phyloP scores from a whole-genome alignment of 1,139 yeast genomes.

The Spencermartinsiella ligniputridi region DNA sequence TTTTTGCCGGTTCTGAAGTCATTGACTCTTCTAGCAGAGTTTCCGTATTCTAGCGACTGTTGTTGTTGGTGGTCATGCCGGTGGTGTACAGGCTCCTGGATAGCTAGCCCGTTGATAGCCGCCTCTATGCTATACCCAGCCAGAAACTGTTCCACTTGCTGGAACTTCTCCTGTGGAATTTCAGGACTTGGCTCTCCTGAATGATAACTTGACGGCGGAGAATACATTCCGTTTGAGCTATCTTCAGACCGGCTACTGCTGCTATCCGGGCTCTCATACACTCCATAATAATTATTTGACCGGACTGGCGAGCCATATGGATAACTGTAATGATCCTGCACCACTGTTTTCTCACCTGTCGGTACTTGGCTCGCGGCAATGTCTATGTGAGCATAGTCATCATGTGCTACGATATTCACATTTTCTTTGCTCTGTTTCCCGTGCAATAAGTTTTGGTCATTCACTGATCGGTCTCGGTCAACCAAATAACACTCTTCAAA shows the following conservation, averaged over 20 bases:
- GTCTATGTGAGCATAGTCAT: neutral
- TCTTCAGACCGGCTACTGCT: neutral
- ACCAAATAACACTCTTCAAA: conserved; percentile 25
- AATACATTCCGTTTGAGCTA: neutral
- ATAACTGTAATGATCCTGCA: neutral
- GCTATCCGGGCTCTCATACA: neutral
- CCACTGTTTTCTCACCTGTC: neutral
- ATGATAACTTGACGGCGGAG: neutral
- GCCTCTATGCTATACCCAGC: neutral
- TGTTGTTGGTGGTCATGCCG: neutral
- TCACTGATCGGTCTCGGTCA: conserved; percentile 12
- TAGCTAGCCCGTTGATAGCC: conserved; percentile 1
- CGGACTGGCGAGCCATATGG: neutral
- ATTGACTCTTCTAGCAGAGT: neutral
- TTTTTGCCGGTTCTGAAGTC: neutral
- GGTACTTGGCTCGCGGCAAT: neutral
- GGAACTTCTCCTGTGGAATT: neutral
- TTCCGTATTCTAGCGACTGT: neutral
- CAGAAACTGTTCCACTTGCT: neutral
- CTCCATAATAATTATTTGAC: neutral
- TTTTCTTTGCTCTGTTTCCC: neutral
- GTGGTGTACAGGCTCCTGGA: conserved; percentile 3
- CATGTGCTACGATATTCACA: neutral
- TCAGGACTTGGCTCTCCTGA: neutral
- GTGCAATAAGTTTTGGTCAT: neutral